phyloP scores from a whole-genome alignment of 1,284 basidiomycete species.

The Fomitiporia mediterranea region DNA sequence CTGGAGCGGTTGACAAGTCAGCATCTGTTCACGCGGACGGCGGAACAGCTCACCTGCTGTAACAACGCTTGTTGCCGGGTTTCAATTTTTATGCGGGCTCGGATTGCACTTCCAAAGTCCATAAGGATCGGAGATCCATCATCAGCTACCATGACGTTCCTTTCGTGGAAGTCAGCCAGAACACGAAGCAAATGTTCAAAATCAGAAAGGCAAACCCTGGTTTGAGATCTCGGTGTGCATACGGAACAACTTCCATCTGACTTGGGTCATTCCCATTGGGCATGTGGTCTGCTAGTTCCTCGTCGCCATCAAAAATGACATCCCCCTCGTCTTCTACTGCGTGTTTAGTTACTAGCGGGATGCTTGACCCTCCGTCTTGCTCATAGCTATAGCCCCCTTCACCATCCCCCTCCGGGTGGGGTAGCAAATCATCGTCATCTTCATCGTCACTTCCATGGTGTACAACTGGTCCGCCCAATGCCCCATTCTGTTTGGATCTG shows the following conservation, averaged over 20 bases:
- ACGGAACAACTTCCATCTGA: slow-evolving; percentile 68
- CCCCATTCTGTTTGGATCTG: slow-evolving; percentile 20
- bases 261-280: slow-evolving; percentile 32
- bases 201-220: slow-evolving; percentile 66
- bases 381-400: slow-evolving; percentile 69
- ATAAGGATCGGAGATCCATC: slow-evolving; percentile 90
- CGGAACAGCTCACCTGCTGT: slow-evolving; percentile 60
- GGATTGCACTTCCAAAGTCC: slow-evolving; percentile 93
- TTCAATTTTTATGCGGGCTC: slow-evolving; percentile 74
- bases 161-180: slow-evolving; percentile 29
- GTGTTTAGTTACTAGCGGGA: slow-evolving; percentile 50
- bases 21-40: background rate
- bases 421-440: slow-evolving; percentile 56
- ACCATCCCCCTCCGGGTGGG: slow-evolving; percentile 65
- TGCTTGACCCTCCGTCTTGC: slow-evolving; percentile 36
- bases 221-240: slow-evolving; percentile 96
- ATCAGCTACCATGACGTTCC: slow-evolving; percentile 95
- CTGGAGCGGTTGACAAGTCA: slow-evolving; percentile 32
- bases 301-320: slow-evolving; percentile 74
- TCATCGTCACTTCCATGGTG: slow-evolving; percentile 39
- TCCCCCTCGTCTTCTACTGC: slow-evolving; percentile 49
- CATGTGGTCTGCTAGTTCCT: slow-evolving; percentile 44
- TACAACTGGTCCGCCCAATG: slow-evolving; percentile 26
- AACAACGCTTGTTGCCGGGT: slow-evolving; percentile 82
- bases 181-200: background rate